These are phyloP conservation scores for Pseudopithomyces chartarum DNA, from an alignment of 2,329 filamentous ascomycete genomes.

Conservation along the genomic window DNA sequence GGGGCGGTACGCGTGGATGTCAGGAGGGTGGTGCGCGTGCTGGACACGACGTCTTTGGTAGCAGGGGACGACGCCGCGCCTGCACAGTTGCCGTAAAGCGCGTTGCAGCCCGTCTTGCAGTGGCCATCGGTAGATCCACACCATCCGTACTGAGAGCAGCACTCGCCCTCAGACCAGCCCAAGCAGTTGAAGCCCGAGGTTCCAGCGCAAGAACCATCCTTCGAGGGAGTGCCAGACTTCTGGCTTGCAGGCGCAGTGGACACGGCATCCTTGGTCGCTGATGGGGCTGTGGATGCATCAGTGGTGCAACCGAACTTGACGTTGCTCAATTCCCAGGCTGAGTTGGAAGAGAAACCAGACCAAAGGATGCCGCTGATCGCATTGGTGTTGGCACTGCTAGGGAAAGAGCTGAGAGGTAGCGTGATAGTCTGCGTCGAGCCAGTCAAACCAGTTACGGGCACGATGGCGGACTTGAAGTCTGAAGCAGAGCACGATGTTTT, in stretches of 20 bases:
- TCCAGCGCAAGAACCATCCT: neutral
- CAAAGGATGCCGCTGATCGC: constrained; percentile 55
- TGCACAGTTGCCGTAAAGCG: constrained; percentile 4
- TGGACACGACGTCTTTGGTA: constrained; percentile 1
- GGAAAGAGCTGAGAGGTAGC: constrained; percentile 56
- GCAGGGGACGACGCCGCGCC: constrained; percentile 1
- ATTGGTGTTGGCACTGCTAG: constrained; percentile 57
- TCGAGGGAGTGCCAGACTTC: neutral
- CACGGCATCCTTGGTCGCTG: constrained; percentile 6
- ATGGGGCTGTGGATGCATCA: constrained; percentile 1
- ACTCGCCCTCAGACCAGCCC: constrained; percentile 1
- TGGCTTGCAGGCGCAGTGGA: constrained; percentile 3
- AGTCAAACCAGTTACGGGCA: constrained; percentile 53
- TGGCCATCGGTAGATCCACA: neutral
- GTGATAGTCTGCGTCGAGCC: constrained; percentile 57
- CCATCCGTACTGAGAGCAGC: constrained; percentile 3
- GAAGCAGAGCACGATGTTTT: constrained; percentile 50
- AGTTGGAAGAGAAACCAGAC: constrained; percentile 45
- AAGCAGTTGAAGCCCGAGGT: constrained; percentile 2
- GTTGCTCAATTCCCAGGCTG: constrained; percentile 56
- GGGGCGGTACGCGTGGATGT: constrained; percentile 20
- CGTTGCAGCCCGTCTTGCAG: constrained; percentile 1
- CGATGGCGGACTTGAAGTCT: constrained; percentile 51
- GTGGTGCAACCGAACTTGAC: constrained; percentile 52
- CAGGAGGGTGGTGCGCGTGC: constrained; percentile 19